Evolutionary conservation across 2,329 filamentous ascomycete species (phyloP).

Genomic region (Penicillium corylophilum): DNA sequence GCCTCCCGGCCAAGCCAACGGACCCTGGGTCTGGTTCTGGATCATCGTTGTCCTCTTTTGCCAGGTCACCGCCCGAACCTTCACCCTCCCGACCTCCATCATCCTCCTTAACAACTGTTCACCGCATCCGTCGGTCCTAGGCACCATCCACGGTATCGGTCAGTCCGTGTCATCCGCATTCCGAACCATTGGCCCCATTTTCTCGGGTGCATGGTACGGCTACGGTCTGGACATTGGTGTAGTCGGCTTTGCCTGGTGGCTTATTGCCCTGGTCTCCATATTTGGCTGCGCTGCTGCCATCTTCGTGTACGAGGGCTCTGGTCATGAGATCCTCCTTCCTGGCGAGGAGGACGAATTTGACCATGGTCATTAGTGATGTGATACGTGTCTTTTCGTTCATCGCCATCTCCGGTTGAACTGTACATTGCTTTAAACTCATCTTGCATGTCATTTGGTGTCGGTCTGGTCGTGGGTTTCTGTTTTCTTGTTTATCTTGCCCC

Average conservation of each 20-base stretch:
- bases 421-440: slow-evolving; percentile 23
- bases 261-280: slow-evolving; percentile 54
- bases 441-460: slow-evolving; percentile 24
- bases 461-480: slow-evolving; percentile 11
- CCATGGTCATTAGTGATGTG: slow-evolving; percentile 19
- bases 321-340: slow-evolving; percentile 55
- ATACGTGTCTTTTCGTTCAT: slow-evolving; percentile 9
- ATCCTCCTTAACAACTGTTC: slow-evolving; percentile 62
- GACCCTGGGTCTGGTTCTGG: slow-evolving; percentile 60
- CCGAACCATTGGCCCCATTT: slow-evolving; percentile 57
- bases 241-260: slow-evolving; percentile 60
- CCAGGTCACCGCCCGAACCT: slow-evolving; percentile 71
- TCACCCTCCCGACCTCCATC: slow-evolving; percentile 60
- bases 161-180: slow-evolving; percentile 57
- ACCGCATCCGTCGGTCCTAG: slow-evolving; percentile 59
- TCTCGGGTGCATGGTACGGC: slow-evolving; percentile 57
- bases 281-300: slow-evolving; percentile 60
- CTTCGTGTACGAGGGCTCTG: slow-evolving; percentile 64
- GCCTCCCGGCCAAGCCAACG: slow-evolving; percentile 39
- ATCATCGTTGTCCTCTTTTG: slow-evolving; percentile 65
- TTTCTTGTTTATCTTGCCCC: not conserved
- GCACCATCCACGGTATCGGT: slow-evolving; percentile 59
- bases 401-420: slow-evolving; percentile 10
- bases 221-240: slow-evolving; percentile 54
- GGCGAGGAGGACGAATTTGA: slow-evolving; percentile 38